Conservation (phyloP, 2,329 filamentous ascomycete genomes). For the Epichloe elymi region DNA sequence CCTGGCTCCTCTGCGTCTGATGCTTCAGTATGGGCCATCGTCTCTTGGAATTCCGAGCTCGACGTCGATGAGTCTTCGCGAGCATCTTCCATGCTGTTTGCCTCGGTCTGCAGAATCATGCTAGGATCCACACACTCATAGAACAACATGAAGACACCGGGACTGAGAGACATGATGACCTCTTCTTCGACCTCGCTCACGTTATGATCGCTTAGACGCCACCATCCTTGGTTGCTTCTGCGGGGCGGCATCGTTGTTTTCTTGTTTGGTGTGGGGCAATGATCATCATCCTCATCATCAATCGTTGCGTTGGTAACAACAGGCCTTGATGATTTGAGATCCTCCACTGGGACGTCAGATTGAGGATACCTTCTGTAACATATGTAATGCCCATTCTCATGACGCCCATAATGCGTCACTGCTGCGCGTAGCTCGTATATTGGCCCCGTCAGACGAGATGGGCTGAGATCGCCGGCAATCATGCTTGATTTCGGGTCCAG, state of each 20-base stretch:
- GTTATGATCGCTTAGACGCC: slow-evolving; percentile 79
- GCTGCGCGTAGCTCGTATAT: slow-evolving; percentile 72
- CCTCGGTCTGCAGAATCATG: slow-evolving; percentile 28
- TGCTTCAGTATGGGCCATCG: not conserved
- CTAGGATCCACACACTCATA: slow-evolving; percentile 62
- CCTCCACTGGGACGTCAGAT: not conserved
- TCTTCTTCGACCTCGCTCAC: slow-evolving; percentile 63
- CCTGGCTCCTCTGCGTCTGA: not conserved
- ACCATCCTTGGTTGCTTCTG: slow-evolving; percentile 51
- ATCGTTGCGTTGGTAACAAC: not conserved
- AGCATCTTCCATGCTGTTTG: slow-evolving; percentile 11
- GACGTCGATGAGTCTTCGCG: not conserved
- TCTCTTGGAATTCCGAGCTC: not conserved
- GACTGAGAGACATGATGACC: slow-evolving; percentile 56
- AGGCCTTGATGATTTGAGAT: not conserved
- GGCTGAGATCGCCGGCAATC: slow-evolving; percentile 43
- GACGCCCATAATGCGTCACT: slow-evolving; percentile 77
- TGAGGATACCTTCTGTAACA: slow-evolving; percentile 65
- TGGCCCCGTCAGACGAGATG: slow-evolving; percentile 40
- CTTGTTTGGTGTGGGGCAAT: slow-evolving; percentile 6
- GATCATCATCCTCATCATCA: slow-evolving; percentile 4
- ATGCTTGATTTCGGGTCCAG: slow-evolving; percentile 58
- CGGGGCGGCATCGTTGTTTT: not conserved
- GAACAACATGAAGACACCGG: slow-evolving; percentile 90
- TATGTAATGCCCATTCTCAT: slow-evolving; percentile 93